phyloP scores from a whole-genome alignment of 345 rosid species.

The Ceriops zippeliana region DNA sequence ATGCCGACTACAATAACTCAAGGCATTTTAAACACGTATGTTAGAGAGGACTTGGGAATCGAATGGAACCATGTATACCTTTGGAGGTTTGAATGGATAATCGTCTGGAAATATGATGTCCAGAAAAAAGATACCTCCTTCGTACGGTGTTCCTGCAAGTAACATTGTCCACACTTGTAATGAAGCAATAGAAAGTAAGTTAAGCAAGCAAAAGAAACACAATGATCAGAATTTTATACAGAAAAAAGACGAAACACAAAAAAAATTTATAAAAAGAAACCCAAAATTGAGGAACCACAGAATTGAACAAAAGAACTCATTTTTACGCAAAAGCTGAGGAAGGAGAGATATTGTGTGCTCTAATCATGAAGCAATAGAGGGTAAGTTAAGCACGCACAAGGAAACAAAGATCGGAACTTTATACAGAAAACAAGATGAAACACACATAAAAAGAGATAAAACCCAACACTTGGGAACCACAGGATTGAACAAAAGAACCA shows the following conservation, averaged over 20 bases:
- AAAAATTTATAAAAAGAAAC: not conserved
- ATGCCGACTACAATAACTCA: not conserved
- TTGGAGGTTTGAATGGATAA: constrained; percentile 91
- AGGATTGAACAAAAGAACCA: not conserved
- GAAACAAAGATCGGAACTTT: not conserved
- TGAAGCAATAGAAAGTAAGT: not conserved
- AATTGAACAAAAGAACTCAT: not conserved
- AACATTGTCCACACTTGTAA: not conserved
- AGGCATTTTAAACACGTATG: not conserved
- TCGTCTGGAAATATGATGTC: constrained; percentile 72
- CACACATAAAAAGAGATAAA: not conserved
- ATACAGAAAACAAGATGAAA: not conserved
- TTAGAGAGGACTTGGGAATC: not conserved
- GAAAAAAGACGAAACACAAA: not conserved
- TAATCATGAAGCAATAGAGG: not conserved
- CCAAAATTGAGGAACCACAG: not conserved
- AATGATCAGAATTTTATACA: not conserved
- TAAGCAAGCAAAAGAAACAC: not conserved
- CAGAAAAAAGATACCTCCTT: constrained; percentile 82
- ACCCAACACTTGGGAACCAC: not conserved
- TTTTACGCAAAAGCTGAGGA: not conserved
- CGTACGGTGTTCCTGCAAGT: constrained; percentile 74
- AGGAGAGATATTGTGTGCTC: constrained; percentile 18
- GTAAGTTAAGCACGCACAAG: not conserved
- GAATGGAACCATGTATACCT: constrained; percentile 38